Base-by-base conservation (phyloP, 768 basidiomycete species). In the Sutorius australiensis region DNA sequence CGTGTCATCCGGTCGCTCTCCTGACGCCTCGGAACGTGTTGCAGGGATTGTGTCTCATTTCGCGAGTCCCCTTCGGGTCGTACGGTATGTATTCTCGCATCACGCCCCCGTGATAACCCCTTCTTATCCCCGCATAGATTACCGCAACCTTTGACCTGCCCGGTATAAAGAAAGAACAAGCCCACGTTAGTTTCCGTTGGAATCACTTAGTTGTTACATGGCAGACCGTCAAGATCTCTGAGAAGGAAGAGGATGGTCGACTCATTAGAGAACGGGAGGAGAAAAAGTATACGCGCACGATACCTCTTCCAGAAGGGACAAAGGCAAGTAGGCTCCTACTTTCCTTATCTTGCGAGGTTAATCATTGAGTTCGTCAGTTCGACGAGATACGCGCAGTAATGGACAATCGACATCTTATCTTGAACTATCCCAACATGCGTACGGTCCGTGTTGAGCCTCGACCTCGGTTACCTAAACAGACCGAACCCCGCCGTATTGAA, bases 241-340 rank as follows among this genome's bases (percentile, higher is more conserved):
- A 89, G 65, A 78, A 76, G 71, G 77, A 80, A 57, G 85, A 89
- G 55, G 76, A 77, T 19, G 83, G 78, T 19, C 73, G 77, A 12
- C 63, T 82, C n/a, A 73, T 86, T 30, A 75, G 84, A 51, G 87
- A 89, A 59, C 73, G 81, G 49, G 73, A 80, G 48, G 80, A 86
- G 66, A 81, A 77, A 62, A 79, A 80, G 59, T 81, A 80, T 59
- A 81, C 82, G 55, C 77, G 87, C 55, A 84, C 82, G 24, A 76
- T 88, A 36, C 86, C 87, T 10, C 69, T 90, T 14, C 85, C 88
- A 12, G 84, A 88, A 53, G 87, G 84, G 41, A 87, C 88, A 19
- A 82, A 77, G 66, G 86, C 85, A 59, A 67, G 80, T 63, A 11
- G 34, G 10, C 32, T 48, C 41, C 30, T 41, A 10, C n/a, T 40